Conservation (phyloP, 2,329 filamentous ascomycete genomes). For the Xylaria arbuscula region DNA sequence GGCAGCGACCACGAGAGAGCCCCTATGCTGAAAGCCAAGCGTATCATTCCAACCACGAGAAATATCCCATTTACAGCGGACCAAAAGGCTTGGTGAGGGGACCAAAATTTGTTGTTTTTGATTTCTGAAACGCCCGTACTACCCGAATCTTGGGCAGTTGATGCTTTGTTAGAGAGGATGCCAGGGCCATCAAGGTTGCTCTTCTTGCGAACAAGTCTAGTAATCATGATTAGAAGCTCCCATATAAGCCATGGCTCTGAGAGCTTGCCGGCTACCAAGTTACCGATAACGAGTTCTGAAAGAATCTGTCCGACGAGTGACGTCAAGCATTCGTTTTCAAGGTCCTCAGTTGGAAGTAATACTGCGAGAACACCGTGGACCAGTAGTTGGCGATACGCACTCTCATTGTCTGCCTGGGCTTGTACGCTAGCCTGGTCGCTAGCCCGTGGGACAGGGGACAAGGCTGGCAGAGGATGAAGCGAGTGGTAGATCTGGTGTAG, state of each 20-base stretch:
- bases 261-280: slow-evolving; percentile 80
- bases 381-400: slow-evolving; percentile 86
- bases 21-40: slow-evolving; percentile 72
- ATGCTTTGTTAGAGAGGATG: slow-evolving; percentile 21
- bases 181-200: slow-evolving; percentile 35
- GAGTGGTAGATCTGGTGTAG: slow-evolving; percentile 82
- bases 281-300: slow-evolving; percentile 88
- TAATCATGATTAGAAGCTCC: slow-evolving; percentile 81
- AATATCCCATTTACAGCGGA: slow-evolving; percentile 66
- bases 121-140: slow-evolving; percentile 16
- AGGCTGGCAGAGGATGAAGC: slow-evolving; percentile 80
- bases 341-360: slow-evolving; percentile 89
- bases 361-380: slow-evolving; percentile 83
- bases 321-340: slow-evolving; percentile 87
- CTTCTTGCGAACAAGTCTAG: slow-evolving; percentile 54
- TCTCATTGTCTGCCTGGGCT: slow-evolving; percentile 80
- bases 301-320: slow-evolving; percentile 87
- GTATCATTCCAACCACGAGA: slow-evolving; percentile 69
- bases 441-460: slow-evolving; percentile 78
- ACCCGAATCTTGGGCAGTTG: slow-evolving; percentile 19
- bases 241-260: slow-evolving; percentile 91
- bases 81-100: slow-evolving; percentile 64
- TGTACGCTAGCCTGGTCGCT: slow-evolving; percentile 62
- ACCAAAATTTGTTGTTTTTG: slow-evolving; percentile 50
- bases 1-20: slow-evolving; percentile 75